phyloP scores from a whole-genome alignment of 139 green algal genomes.

The Tetradesmus lagerheimii region DNA sequence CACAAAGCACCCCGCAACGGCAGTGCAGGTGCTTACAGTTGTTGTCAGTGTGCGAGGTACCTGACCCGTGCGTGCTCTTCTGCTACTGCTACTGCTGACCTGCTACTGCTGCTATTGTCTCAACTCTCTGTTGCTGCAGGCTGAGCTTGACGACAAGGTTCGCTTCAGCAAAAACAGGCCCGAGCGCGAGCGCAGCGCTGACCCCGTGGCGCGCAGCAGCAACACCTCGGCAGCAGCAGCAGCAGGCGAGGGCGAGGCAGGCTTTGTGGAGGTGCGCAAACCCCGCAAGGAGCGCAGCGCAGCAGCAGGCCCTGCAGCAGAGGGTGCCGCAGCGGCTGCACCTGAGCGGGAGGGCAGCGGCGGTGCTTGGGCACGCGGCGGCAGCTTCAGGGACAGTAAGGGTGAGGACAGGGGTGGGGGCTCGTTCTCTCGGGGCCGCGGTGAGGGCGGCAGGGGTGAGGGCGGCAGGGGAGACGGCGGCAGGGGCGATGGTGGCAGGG shows the following conservation, averaged over 20 bases:
- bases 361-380: neutral
- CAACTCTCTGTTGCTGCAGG: constrained; percentile 51
- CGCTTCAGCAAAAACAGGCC: constrained; percentile 52
- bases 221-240: neutral
- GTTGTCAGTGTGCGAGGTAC: neutral
- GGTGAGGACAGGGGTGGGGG: neutral
- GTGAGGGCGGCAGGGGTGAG: constrained; percentile 16
- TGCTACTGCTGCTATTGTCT: too few species aligned
- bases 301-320: neutral
- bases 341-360: neutral
- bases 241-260: constrained; percentile 13
- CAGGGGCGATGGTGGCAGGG: neutral
- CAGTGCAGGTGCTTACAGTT: neutral
- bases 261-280: constrained; percentile 30
- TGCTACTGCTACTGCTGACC: neutral
- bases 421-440: neutral
- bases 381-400: neutral
- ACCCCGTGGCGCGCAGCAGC: neutral
- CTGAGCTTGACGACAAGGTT: constrained; percentile 68
- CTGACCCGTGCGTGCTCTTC: neutral
- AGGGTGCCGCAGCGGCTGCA: neutral
- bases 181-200: constrained; percentile 19
- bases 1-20: too few species aligned
- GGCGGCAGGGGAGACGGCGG: neutral
- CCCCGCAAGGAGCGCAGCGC: constrained; percentile 2